Evolutionary conservation across 1,139 yeast species (phyloP), one percentile per base, ranked within the genome.

Genomic region (Pichia sp.): DNA sequence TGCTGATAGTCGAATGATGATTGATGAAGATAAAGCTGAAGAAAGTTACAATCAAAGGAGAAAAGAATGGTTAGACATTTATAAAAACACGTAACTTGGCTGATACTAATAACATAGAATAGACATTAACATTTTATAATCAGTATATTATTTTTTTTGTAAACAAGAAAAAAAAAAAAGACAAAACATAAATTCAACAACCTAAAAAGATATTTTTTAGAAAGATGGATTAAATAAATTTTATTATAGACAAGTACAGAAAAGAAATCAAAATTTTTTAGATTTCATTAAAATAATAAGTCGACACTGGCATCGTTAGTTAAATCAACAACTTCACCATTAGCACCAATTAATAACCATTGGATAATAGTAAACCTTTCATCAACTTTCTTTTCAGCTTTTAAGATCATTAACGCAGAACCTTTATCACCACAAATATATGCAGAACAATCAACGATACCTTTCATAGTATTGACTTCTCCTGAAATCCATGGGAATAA

Each of bases 401-500:
- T 70, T 52, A 83, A 67, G 34, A 80, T 66, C 43, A 62, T 67
- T n/a, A 80, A 82, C 3, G 64, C 56, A n/a, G 53, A 55, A 6
- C 63, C 65, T 47, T 69, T 67, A 39, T 68, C 69, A 11, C 97
- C 98, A 52, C 73, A 71, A 33, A 87, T 85, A 31, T 70, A 65
- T 54, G 87, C 87, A 26, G 63, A 62, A 51, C 91, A 77, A 58
- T 89, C 83, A 35, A 91, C 83, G 19, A 74, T 68, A 15, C 96
- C 96, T 44, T 78, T 73, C 47, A 86, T 86, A 28, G 93, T 86
- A 54, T 89, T 87, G 51, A 91, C 68, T 35, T 78, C 75, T 7
- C 98, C 98, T 42, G 74, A 66, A 45, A 91, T 80, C 96, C 96
- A 91, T 4, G 98, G 97, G 68, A 83, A 76, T 35, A 83, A 62